Evolutionary conservation across 2,329 filamentous ascomycete species (phyloP).

Genomic region (Hirsutella thompsonii): DNA sequence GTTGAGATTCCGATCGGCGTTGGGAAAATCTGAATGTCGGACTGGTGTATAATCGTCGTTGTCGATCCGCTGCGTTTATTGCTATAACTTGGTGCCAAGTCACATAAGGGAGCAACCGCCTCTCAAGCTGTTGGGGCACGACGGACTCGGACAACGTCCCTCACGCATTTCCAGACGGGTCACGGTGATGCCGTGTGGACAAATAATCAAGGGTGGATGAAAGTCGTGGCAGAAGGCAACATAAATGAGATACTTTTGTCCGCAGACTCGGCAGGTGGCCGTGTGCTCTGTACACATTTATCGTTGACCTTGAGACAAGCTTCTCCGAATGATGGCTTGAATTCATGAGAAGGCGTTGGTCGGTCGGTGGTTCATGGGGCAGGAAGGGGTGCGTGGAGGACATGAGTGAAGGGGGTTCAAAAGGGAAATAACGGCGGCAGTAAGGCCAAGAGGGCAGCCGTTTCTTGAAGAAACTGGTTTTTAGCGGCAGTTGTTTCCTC

Average conservation of each 20-base stretch:
- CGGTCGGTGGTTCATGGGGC: background rate
- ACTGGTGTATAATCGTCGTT: background rate
- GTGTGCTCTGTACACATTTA: constrained; percentile 50
- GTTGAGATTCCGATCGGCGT: constrained; percentile 53
- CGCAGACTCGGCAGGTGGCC: constrained; percentile 44
- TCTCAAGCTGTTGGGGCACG: constrained; percentile 44
- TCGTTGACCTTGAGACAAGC: constrained; percentile 15
- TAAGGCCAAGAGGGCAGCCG: background rate
- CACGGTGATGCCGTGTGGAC: constrained; percentile 29
- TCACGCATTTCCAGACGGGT: constrained; percentile 33
- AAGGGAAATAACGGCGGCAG: background rate
- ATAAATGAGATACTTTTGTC: constrained; percentile 45
- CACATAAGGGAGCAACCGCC: constrained; percentile 44
- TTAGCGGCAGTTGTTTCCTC: background rate
- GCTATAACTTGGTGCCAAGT: constrained; percentile 6
- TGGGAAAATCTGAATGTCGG: constrained; percentile 36
- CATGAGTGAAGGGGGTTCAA: background rate
- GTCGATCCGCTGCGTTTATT: background rate
- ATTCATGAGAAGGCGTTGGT: background rate
- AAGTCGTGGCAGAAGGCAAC: constrained; percentile 41
- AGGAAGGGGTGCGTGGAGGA: background rate
- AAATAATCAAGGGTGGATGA: constrained; percentile 33
- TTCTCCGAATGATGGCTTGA: constrained; percentile 1
- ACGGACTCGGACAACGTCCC: constrained; percentile 42
- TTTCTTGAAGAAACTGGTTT: background rate